Conservation (phyloP, 2,329 filamentous ascomycete genomes). For the Stagonosporopsis vannaccii region DNA sequence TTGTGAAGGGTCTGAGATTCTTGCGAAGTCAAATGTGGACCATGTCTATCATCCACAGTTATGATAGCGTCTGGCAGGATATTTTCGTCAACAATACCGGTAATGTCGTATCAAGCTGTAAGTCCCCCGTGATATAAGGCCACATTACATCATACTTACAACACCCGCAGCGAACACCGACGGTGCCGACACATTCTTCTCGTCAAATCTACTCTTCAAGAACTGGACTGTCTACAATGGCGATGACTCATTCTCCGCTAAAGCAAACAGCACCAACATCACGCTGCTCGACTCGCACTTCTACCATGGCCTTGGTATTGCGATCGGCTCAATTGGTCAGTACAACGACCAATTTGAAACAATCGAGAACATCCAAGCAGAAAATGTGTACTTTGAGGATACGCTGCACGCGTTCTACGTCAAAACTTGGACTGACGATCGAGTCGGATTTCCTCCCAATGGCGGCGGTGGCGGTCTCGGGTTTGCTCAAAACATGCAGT, state of each 20-base stretch:
- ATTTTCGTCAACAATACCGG: conserved; percentile 61
- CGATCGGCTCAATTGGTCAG: conserved; percentile 66
- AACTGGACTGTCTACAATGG: conserved; percentile 28
- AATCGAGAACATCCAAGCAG: conserved; percentile 58
- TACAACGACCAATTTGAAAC: conserved; percentile 58
- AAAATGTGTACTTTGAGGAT: conserved; percentile 57
- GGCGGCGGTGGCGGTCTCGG: conserved; percentile 65
- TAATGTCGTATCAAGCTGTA: conserved; percentile 27
- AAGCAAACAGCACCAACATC: conserved; percentile 28
- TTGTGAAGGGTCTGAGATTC: conserved; percentile 59
- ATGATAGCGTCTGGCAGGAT: conserved; percentile 57
- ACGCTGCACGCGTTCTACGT: conserved; percentile 61
- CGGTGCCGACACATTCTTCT: conserved; percentile 62
- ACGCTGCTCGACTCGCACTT: conserved; percentile 23
- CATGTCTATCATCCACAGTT: conserved; percentile 60
- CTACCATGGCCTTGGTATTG: conserved; percentile 52
- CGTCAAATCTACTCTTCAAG: conserved; percentile 56
- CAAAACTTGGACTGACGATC: conserved; percentile 66
- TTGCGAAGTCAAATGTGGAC: conserved; percentile 68
- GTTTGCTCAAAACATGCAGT: conserved; percentile 48
- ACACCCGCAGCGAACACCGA: conserved; percentile 49
- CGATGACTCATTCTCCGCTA: conserved; percentile 26
- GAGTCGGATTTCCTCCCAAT: conserved; percentile 62
- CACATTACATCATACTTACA: conserved; percentile 11
- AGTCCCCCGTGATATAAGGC: neutral